Conservation (phyloP, 306 rosid species). For the Cucurbita moschata region DNA sequence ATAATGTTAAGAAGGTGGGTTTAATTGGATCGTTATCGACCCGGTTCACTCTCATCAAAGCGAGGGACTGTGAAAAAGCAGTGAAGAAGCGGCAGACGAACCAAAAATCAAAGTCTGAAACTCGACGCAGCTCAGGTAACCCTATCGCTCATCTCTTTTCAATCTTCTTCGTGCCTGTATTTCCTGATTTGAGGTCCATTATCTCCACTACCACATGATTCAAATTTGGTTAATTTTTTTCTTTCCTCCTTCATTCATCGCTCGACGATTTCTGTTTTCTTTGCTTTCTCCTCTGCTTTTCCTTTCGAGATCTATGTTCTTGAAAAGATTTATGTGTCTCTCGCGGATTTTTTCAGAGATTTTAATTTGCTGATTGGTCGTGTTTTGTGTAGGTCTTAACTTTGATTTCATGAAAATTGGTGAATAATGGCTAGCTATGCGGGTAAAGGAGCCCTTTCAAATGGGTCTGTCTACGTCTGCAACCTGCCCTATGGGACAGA, state of each 20-base stretch:
- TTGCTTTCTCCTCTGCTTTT: neutral
- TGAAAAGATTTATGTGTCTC: neutral
- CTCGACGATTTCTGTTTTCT: neutral
- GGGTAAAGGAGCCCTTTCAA: conserved; percentile 57
- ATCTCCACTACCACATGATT: neutral
- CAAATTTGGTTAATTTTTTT: too few relatives aligned
- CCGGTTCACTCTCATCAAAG: neutral
- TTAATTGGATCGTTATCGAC: neutral
- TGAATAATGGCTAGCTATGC: conserved; percentile 53
- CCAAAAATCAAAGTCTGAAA: neutral
- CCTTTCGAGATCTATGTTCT: neutral
- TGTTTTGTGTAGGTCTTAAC: conserved; percentile 23
- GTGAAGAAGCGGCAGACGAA: neutral
- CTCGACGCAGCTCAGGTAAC: neutral
- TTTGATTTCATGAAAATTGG: conserved; percentile 50
- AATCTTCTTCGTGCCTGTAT: neutral
- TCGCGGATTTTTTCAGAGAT: neutral
- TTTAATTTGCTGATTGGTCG: neutral
- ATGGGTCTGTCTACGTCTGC: conserved; percentile 82
- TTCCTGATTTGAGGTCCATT: neutral
- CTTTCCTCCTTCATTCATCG: neutral
- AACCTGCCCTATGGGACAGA: conserved; percentile 89
- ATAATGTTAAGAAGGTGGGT: neutral
- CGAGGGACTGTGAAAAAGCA: neutral
- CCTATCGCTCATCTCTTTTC: neutral